Evolutionary conservation across 2,329 filamentous ascomycete species (phyloP), one percentile per base, ranked within the genome.

Genomic region (Samsoniella hepiali): DNA sequence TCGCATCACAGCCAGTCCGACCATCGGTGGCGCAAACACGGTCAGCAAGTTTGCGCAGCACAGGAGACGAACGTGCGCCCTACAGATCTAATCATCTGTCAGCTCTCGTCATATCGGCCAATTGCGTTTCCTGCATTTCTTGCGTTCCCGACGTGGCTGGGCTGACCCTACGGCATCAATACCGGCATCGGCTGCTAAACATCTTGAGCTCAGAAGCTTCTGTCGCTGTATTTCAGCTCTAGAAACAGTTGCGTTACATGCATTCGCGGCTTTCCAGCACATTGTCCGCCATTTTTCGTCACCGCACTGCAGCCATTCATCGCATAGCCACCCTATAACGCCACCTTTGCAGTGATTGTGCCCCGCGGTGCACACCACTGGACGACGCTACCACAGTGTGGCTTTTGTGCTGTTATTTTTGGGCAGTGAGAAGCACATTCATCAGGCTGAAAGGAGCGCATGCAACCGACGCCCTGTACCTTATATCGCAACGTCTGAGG

Each of bases 321-420:
- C 58, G 50, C 58, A 55, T 62, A 62, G 58, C 58, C 58, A 62
- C 58, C 38, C 17, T 54, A 44, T 31, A 55, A 62, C 58, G 58
- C 58, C 58, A 62, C 58, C 34, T 29, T 50, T 51, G 31, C 8
- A 38, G 31, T n/a, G 40, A n/a, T 31, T 54, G 36, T 45, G 58
- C 47, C 58, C 58, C 29, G 58, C 36, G 58, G 58, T 27, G 44
- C 47, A 53, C 58, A 62, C 31, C 31, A 62, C 32, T 62, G 49
- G 58, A 36, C 29, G 13, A 27, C 45, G 32, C 58, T 60, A 44
- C 49, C 42, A 34, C n/a, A 36, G n/a, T 13, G 58, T 55, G 49
- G 58, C 50, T 55, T 62, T 47, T 55, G 40, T 38, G 29, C 40
- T 38, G 9, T 50, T 31, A 17, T 54, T 54, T 59, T 62, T 54